phyloP scores from a whole-genome alignment of 2,329 filamentous ascomycete genomes.

The Diaporthe sp. region DNA sequence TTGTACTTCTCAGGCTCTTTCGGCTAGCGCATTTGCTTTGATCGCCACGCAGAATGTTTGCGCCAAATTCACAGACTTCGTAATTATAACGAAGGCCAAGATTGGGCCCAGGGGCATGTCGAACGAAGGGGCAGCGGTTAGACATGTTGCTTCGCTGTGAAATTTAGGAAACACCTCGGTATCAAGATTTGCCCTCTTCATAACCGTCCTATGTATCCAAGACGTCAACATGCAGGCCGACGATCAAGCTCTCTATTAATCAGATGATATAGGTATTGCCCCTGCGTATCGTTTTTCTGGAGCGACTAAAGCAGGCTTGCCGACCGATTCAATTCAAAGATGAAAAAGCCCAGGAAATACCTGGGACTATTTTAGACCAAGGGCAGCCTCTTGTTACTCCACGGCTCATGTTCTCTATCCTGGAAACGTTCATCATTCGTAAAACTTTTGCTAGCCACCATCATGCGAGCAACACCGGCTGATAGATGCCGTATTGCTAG shows the following conservation, averaged over 20 bases:
- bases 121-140: no score
- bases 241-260: not conserved
- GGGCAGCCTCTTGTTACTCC: not conserved
- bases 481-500: not conserved
- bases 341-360: not conserved
- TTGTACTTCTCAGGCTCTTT: no score
- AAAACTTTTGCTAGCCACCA: not conserved
- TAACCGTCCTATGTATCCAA: no score
- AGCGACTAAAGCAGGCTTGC: not conserved
- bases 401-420: not conserved
- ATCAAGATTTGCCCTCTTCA: not conserved
- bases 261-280: not conserved
- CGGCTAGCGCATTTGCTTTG: rapidly evolving
- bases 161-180: not conserved
- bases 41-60: not conserved
- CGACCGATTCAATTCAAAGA: not conserved
- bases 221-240: no score
- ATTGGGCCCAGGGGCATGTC: no score
- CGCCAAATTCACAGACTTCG: not conserved
- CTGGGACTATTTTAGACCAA: not conserved
- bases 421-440: constrained; percentile 1
- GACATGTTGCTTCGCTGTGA: no score
- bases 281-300: not conserved
- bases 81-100: not conserved
- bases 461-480: no score